phyloP scores from a whole-genome alignment of 495 filamentous ascomycete species.

The Talaromyces liani region DNA sequence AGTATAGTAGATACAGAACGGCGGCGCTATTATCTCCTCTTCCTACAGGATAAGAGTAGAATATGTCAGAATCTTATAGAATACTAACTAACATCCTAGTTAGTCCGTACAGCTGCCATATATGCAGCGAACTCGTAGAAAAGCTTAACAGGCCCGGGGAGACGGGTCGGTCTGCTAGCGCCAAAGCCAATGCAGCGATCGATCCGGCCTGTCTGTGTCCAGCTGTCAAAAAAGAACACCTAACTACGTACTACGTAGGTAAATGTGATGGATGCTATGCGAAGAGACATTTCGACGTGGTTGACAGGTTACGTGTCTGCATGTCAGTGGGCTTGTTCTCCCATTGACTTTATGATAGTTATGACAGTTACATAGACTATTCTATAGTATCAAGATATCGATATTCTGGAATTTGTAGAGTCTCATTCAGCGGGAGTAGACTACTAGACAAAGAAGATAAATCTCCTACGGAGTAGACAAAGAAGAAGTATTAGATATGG shows the following conservation, averaged over 20 bases:
- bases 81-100: not conserved
- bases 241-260: too few relatives aligned
- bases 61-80: too few relatives aligned
- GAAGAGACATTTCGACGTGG: not conserved
- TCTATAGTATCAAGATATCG: too few relatives aligned
- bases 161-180: not conserved
- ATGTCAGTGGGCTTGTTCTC: not conserved
- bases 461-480: too few relatives aligned
- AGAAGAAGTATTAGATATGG: too few relatives aligned
- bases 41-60: not conserved
- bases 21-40: not conserved
- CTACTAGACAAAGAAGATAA: too few relatives aligned
- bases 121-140: not conserved
- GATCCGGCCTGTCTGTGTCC: not conserved
- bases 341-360: not conserved
- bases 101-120: not conserved
- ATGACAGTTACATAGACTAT: not conserved
- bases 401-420: too few relatives aligned
- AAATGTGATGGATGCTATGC: not conserved
- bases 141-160: not conserved
- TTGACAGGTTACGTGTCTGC: not conserved
- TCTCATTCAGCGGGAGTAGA: too few relatives aligned
- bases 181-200: not conserved
- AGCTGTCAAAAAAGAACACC: not conserved
- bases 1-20: not conserved